These are phyloP conservation scores for Malus sieversii DNA, from an alignment of 306 rosid genomes.

Conservation along the genomic window DNA sequence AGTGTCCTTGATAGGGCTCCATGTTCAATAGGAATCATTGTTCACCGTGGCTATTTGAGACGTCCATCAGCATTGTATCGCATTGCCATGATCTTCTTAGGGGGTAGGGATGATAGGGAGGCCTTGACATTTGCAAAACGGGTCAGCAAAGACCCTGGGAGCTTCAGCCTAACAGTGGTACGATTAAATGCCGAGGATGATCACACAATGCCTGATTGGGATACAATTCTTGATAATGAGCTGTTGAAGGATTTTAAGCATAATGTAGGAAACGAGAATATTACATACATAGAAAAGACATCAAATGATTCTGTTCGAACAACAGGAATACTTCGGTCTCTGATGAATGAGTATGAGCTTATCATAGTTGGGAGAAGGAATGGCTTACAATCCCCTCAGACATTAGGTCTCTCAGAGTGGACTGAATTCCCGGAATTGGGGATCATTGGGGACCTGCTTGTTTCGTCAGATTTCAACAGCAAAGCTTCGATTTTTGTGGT, in stretches of 20 bases:
- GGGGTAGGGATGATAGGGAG: conserved; percentile 69
- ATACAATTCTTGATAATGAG: conserved; percentile 10
- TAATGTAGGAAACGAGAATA: not conserved
- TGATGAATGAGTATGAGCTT: conserved; percentile 36
- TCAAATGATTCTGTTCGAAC: not conserved
- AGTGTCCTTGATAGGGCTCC: conserved; percentile 55
- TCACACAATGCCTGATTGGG: conserved; percentile 3
- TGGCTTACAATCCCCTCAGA: conserved; percentile 30
- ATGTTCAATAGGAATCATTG: conserved; percentile 53
- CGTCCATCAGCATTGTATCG: conserved; percentile 11
- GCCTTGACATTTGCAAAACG: conserved; percentile 37
- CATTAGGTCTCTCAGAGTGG: conserved; percentile 53
- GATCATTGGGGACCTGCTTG: conserved; percentile 50
- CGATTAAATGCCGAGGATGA: conserved; percentile 3
- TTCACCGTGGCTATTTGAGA: conserved; percentile 31
- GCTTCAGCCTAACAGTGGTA: conserved; percentile 27
- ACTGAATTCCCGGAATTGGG: conserved; percentile 69
- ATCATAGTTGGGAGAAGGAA: conserved; percentile 54
- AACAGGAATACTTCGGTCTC: not conserved
- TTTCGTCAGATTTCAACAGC: conserved; percentile 36
- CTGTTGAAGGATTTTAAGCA: conserved; percentile 11
- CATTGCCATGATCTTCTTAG: conserved; percentile 54
- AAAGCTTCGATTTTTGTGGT: conserved; percentile 47
- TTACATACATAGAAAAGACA: conserved; percentile 1
- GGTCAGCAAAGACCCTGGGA: conserved; percentile 25